These are phyloP conservation scores for Annona squamosa DNA, from an alignment of 164 flowering plant species.

Conservation along the genomic window DNA sequence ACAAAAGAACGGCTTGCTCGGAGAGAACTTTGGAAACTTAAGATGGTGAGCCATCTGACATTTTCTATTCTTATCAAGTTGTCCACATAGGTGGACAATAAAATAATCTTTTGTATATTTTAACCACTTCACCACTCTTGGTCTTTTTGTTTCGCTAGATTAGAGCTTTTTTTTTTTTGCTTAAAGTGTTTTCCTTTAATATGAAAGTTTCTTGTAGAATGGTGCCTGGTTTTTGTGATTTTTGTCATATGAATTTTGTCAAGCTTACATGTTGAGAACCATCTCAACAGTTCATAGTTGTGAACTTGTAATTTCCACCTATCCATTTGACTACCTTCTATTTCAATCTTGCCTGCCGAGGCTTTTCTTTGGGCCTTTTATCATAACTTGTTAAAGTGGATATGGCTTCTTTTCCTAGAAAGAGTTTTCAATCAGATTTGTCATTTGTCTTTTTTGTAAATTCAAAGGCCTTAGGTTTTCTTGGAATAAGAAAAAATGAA, in stretches of 20 bases:
- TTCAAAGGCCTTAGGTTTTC: too few relatives aligned
- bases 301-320: not conserved
- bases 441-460: too few relatives aligned
- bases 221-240: not conserved
- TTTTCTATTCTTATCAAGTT: too few relatives aligned
- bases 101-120: not conserved
- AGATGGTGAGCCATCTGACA: conserved; percentile 51
- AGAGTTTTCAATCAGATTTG: too few relatives aligned
- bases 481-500: too few relatives aligned
- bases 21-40: conserved; percentile 76
- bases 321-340: too few relatives aligned
- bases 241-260: not conserved
- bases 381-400: too few relatives aligned
- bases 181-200: too few relatives aligned
- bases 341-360: too few relatives aligned
- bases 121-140: not conserved
- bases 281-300: not conserved
- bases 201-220: not conserved
- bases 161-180: too few relatives aligned
- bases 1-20: conserved; percentile 76
- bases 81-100: too few relatives aligned
- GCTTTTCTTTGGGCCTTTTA: too few relatives aligned
- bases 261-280: not conserved
- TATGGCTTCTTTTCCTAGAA: not conserved
- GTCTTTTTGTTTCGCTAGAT: not conserved